A percentile compares a stretch with the other conserved stretches of the same genome.
Conservation (phyloP, 176 grass and related monocot species). For the Triticum aestivum region DNA sequence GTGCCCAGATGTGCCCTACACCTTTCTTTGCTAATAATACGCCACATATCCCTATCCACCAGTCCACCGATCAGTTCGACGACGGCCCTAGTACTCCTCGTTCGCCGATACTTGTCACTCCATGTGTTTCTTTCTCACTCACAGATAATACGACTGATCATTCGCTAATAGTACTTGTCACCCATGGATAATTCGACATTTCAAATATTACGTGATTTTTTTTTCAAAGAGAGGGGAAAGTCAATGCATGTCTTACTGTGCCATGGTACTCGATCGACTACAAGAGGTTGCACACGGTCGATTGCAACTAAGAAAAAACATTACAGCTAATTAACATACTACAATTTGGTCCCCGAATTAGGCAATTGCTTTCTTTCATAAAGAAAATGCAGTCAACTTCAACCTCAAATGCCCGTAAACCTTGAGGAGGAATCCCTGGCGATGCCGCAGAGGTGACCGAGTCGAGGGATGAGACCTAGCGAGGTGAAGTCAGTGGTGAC, state of each 20-base stretch:
- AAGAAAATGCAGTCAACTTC: background rate
- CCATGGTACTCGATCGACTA: background rate
- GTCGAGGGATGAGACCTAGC: background rate
- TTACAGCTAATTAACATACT: background rate
- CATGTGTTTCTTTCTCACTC: background rate
- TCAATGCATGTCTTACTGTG: background rate
- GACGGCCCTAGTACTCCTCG: background rate
- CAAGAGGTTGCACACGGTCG: background rate
- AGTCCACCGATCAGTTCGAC: background rate
- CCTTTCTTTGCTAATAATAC: conserved; percentile 27
- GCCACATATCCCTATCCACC: conserved; percentile 24
- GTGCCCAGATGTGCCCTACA: conserved; percentile 40
- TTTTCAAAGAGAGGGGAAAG: too few relatives aligned
- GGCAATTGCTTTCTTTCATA: background rate
- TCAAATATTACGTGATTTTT: background rate
- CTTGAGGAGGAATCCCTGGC: background rate
- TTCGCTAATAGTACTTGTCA: background rate
- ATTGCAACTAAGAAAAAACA: background rate
- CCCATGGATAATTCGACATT: background rate
- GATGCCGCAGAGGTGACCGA: background rate
- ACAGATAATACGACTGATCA: background rate
- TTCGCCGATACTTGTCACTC: background rate
- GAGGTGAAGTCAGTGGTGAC: background rate
- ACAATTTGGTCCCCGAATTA: background rate
- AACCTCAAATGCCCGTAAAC: background rate